These are phyloP conservation scores for Candida patagonica DNA, from an alignment of 805 yeast genomes.

Conservation along the genomic window DNA sequence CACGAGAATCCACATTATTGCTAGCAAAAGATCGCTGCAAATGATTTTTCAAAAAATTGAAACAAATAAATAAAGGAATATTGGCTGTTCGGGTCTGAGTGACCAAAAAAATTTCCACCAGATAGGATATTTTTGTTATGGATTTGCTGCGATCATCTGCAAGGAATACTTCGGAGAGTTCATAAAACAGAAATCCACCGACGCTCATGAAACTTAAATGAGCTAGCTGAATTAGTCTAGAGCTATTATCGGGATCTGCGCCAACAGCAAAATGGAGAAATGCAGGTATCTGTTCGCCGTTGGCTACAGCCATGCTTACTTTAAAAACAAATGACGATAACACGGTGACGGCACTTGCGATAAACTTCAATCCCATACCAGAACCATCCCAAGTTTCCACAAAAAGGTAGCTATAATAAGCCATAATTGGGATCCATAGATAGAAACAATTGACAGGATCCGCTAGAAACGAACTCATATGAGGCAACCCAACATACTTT, in stretches of 20 bases:
- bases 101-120: conserved; percentile 32
- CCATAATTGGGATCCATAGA: conserved; percentile 41
- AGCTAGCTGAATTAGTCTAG: conserved; percentile 20
- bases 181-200: conserved; percentile 16
- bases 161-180: conserved; percentile 12
- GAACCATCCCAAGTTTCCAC: conserved; percentile 18
- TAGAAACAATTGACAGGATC: conserved; percentile 16
- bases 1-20: conserved; percentile 8
- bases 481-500: conserved; percentile 48
- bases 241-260: conserved; percentile 9
- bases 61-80: conserved; percentile 45
- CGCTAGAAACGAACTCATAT: conserved; percentile 37
- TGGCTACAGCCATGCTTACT: conserved; percentile 40
- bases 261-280: conserved; percentile 23
- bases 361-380: conserved; percentile 18
- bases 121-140: conserved; percentile 10
- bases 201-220: conserved; percentile 22
- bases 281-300: conserved; percentile 46
- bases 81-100: conserved; percentile 47
- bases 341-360: conserved; percentile 38
- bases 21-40: conserved; percentile 9
- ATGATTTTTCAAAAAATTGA: conserved; percentile 20
- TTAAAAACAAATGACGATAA: conserved; percentile 46
- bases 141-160: conserved; percentile 2
- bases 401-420: conserved; percentile 30